Evolutionary conservation across 2,329 filamentous ascomycete genomes (phyloP).

Genomic region (Epichloe aotearoae): DNA sequence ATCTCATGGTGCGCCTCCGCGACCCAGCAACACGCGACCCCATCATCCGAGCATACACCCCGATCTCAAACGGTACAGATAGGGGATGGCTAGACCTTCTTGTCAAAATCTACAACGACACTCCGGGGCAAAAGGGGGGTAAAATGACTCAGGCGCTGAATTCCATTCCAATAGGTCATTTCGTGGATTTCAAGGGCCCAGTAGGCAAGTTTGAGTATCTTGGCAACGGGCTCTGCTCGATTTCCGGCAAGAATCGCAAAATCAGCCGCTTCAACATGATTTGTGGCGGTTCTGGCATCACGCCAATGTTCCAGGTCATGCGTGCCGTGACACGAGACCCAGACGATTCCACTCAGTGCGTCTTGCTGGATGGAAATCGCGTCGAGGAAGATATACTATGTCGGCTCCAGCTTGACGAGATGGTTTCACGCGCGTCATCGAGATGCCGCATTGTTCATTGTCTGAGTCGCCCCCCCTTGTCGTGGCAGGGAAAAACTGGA

Average conservation of each 20-base stretch:
- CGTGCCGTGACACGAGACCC: slow-evolving; percentile 55
- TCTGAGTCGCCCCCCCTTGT: slow-evolving; percentile 48
- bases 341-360: slow-evolving; percentile 51
- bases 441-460: slow-evolving; percentile 56
- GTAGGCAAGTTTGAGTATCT: slow-evolving; percentile 76
- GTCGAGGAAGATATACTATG: slow-evolving; percentile 72
- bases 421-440: slow-evolving; percentile 38
- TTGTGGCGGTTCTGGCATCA: slow-evolving; percentile 78
- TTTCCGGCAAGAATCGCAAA: slow-evolving; percentile 41
- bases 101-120: slow-evolving; percentile 68
- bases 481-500: slow-evolving; percentile 57
- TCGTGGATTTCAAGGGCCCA: slow-evolving; percentile 76
- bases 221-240: slow-evolving; percentile 47
- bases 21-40: slow-evolving; percentile 58
- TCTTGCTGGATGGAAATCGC: slow-evolving; percentile 69
- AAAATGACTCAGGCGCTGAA: slow-evolving; percentile 76
- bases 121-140: slow-evolving; percentile 45
- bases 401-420: slow-evolving; percentile 53
- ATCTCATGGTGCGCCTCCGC: slow-evolving; percentile 69
- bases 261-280: slow-evolving; percentile 72
- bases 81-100: slow-evolving; percentile 59
- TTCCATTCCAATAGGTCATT: slow-evolving; percentile 54
- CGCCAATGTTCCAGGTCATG: slow-evolving; percentile 78
- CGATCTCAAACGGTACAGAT: slow-evolving; percentile 51
- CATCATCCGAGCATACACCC: slow-evolving; percentile 80